A percentile compares a stretch with the other conserved stretches of the same genome.
These are phyloP conservation scores for Capniomyces stellatus DNA, from an alignment of 371 early-diverging fungal species.

Conservation along the genomic window DNA sequence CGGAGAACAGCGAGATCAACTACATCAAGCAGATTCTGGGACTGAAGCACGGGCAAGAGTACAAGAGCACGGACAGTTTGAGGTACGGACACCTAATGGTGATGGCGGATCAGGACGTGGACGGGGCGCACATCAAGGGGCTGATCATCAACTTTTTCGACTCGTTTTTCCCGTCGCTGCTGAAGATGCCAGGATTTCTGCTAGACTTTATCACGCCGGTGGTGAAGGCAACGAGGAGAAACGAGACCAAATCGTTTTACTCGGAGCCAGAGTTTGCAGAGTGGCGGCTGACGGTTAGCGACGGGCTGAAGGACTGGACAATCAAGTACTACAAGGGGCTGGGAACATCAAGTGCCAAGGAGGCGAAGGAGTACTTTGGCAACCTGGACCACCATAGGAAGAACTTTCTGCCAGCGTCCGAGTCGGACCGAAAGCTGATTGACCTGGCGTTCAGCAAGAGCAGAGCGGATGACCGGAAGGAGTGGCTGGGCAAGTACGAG, in stretches of 20 bases:
- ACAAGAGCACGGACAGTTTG: conserved; percentile 51
- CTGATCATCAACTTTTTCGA: conserved; percentile 98
- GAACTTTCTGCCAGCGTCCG: conserved; percentile 44
- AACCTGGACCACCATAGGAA: conserved; percentile 71
- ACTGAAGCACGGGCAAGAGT: conserved; percentile 78
- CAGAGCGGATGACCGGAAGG: conserved; percentile 91
- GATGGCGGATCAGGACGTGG: conserved; percentile 99
- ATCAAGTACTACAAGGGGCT: conserved; percentile 99
- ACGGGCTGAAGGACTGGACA: conserved; percentile 51
- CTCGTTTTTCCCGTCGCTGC: conserved; percentile 89
- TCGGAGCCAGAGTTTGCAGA: conserved; percentile 94
- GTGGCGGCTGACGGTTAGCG: conserved; percentile 57
- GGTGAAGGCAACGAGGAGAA: conserved; percentile 56
- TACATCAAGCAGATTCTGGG: conserved; percentile 95
- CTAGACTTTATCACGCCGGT: conserved; percentile 99
- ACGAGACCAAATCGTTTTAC: conserved; percentile 59
- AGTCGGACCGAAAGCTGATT: conserved; percentile 62
- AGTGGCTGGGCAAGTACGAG: conserved; percentile 80
- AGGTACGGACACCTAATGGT: conserved; percentile 98
- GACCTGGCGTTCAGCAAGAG: conserved; percentile 98
- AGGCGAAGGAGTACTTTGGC: conserved; percentile 93
- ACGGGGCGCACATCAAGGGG: conserved; percentile 99
- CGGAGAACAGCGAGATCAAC: conserved; percentile 80
- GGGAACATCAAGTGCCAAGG: conserved; percentile 84
- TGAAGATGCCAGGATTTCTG: conserved; percentile 90